Evolutionary conservation across 73 alveolate genomes (phyloP).

Genomic region (Paramecium caudatum): DNA sequence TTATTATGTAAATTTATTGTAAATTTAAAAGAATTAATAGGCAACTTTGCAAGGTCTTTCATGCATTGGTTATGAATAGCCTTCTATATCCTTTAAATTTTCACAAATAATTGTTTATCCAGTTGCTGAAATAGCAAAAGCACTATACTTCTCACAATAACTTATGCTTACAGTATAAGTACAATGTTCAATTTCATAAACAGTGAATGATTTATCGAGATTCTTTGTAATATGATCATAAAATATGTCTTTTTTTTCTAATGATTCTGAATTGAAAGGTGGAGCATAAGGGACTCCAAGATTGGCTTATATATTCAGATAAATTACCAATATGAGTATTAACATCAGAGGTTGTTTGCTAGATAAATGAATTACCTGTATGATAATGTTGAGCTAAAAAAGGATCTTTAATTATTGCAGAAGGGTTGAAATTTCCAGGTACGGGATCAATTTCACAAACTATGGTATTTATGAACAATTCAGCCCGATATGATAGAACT

Average conservation of each 20-base stretch:
- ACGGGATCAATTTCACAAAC: conserved; percentile 9
- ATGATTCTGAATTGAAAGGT: neutral
- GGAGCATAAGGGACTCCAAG: neutral
- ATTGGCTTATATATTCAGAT: neutral
- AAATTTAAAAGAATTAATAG: neutral
- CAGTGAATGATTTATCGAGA: neutral
- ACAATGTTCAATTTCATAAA: neutral
- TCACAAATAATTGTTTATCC: neutral
- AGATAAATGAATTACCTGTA: neutral
- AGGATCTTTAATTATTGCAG: neutral
- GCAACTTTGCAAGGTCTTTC: neutral
- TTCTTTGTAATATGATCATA: neutral
- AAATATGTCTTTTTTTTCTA: neutral
- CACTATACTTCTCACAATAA: neutral
- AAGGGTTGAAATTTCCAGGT: neutral
- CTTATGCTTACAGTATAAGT: neutral
- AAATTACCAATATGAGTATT: neutral
- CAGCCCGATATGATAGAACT: neutral
- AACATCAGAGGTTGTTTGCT: neutral
- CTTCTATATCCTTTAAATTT: neutral
- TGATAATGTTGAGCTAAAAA: neutral
- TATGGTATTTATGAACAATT: neutral
- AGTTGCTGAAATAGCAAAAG: neutral
- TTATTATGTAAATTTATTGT: neutral
- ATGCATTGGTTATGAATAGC: neutral